Evolutionary conservation across 768 basidiomycete genomes (phyloP).

Genomic region (Boletus rex-veris): DNA sequence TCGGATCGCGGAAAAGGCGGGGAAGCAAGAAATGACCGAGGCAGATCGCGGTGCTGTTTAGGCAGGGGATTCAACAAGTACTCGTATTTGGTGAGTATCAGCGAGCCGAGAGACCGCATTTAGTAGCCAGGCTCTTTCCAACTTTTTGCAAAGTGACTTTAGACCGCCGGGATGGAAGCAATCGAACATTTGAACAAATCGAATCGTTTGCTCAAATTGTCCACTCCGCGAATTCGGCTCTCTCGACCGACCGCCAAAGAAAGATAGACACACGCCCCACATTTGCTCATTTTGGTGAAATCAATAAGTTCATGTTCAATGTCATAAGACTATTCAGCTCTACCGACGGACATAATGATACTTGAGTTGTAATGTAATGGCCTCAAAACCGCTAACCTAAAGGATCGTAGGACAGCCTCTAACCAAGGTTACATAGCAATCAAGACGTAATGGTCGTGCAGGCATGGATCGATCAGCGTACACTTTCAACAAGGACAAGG

Average conservation of each 20-base stretch:
- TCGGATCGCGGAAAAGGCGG: not conserved
- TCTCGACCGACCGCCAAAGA: not conserved
- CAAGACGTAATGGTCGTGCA: slow-evolving; percentile 19
- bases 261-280: not conserved
- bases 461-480: slow-evolving; percentile 32
- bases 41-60: not conserved
- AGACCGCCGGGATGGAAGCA: slow-evolving; percentile 7
- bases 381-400: slow-evolving; percentile 16
- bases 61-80: too few relatives aligned
- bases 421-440: slow-evolving; percentile 27
- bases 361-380: slow-evolving; percentile 22
- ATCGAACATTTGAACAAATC: not conserved
- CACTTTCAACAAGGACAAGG: slow-evolving; percentile 28
- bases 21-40: not conserved
- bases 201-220: slow-evolving; percentile 10
- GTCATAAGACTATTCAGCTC: not conserved
- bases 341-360: slow-evolving; percentile 12
- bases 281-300: not conserved
- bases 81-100: too few relatives aligned
- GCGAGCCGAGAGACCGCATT: too few relatives aligned
- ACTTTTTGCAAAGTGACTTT: not conserved
- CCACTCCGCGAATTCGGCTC: slow-evolving; percentile 20
- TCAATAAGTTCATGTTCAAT: too few relatives aligned
- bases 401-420: slow-evolving; percentile 14
- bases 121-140: too few relatives aligned